A percentile compares a stretch with the other conserved stretches of the same genome.
Conservation (phyloP, 257 asterid genomes). For the Cordia subcordata region DNA sequence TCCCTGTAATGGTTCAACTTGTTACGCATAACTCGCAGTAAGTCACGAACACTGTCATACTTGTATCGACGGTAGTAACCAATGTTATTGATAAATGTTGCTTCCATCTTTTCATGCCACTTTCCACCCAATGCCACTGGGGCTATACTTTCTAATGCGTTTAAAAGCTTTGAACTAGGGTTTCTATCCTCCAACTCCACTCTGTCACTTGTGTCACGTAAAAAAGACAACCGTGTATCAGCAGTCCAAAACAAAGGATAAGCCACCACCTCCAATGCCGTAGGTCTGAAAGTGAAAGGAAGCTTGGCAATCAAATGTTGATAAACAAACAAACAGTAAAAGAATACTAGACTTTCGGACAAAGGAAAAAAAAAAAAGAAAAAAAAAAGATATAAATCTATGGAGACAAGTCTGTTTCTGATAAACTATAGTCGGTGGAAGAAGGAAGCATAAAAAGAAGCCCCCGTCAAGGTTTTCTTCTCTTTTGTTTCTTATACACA, state of each 20-base stretch:
- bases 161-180: conserved; percentile 48
- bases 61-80: conserved; percentile 68
- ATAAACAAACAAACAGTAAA: no score
- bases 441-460: no score
- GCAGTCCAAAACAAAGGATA: conserved; percentile 95
- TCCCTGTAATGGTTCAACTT: conserved; percentile 89
- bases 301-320: conserved; percentile 1
- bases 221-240: conserved; percentile 79
- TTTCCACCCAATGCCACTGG: conserved; percentile 64
- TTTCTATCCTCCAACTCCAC: conserved; percentile 89
- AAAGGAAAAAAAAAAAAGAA: conserved; percentile 4
- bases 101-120: conserved; percentile 89
- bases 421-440: neutral
- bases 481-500: no score
- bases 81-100: conserved; percentile 54
- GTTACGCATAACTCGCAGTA: conserved; percentile 88
- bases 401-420: neutral
- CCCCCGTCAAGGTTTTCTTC: no score
- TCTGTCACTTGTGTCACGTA: conserved; percentile 90
- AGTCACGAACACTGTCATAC: conserved; percentile 84
- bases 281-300: conserved; percentile 49
- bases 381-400: neutral
- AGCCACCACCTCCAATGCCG: conserved; percentile 58
- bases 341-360: neutral
- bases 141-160: conserved; percentile 65